These are phyloP conservation scores for Hordeum marinum DNA, from an alignment of 176 grass and related monocot species.

Conservation along the genomic window DNA sequence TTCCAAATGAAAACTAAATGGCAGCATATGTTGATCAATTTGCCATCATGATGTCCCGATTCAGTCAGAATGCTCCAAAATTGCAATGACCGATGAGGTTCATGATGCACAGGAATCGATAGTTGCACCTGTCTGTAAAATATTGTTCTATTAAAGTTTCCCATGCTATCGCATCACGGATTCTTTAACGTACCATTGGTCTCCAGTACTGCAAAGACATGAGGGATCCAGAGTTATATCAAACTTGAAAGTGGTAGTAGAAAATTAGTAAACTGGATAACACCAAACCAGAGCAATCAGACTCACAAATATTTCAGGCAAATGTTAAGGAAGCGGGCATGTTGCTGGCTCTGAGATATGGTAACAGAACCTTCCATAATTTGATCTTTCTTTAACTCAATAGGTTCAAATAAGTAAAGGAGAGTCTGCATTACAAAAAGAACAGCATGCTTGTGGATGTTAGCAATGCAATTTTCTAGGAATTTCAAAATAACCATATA, in stretches of 20 bases:
- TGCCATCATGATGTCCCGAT: not conserved
- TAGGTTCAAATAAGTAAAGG: conserved; percentile 84
- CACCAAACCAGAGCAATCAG: not conserved
- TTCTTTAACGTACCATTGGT: conserved; percentile 73
- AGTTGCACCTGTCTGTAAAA: not conserved
- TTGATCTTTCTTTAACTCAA: conserved; percentile 84
- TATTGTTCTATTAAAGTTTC: not conserved
- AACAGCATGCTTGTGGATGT: not conserved
- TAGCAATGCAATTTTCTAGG: not conserved
- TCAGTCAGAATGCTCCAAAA: conserved; percentile 31
- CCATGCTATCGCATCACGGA: conserved; percentile 64
- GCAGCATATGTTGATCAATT: not conserved
- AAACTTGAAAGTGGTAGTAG: not conserved
- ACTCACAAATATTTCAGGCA: conserved; percentile 83
- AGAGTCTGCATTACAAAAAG: conserved; percentile 53
- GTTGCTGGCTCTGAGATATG: conserved; percentile 79
- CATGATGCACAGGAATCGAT: not conserved
- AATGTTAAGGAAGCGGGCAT: conserved; percentile 83
- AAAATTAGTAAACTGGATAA: conserved; percentile 5
- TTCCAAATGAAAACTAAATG: conserved; percentile 7
- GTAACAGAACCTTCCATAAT: conserved; percentile 90
- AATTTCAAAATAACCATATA: conserved; percentile 7
- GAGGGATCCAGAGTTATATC: conserved; percentile 10
- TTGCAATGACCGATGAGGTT: conserved; percentile 6
- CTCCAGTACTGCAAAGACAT: conserved; percentile 59